These are phyloP conservation scores for Aureobasidium sp. DNA, from an alignment of 2,329 filamentous ascomycete species.

Conservation along the genomic window DNA sequence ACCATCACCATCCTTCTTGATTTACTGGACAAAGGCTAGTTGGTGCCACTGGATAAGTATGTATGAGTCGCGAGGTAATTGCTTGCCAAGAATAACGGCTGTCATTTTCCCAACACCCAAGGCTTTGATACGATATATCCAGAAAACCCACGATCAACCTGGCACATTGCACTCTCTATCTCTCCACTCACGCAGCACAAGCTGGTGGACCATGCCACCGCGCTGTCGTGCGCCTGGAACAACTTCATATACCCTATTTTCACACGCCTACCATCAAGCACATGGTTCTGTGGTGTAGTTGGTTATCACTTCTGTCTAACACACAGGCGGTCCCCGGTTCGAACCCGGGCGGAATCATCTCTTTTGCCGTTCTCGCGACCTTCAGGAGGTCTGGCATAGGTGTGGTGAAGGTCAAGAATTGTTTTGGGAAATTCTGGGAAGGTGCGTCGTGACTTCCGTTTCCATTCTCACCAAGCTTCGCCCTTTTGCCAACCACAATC, in stretches of 20 bases:
- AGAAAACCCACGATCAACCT: neutral
- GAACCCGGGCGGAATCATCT: neutral
- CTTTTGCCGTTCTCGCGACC: neutral
- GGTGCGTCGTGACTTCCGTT: neutral
- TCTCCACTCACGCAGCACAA: neutral
- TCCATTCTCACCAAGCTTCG: no score
- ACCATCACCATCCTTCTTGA: neutral
- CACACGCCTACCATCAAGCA: neutral
- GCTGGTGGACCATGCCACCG: neutral
- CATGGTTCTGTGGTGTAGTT: conserved; percentile 7
- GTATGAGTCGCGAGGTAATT: neutral
- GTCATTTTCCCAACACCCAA: neutral
- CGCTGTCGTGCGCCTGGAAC: neutral
- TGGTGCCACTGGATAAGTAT: neutral
- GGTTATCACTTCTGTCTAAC: conserved; percentile 4
- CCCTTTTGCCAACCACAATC: no score
- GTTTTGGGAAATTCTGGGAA: neutral
- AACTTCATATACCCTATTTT: neutral
- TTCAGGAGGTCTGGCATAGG: neutral
- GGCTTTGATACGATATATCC: neutral
- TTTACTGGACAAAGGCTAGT: neutral
- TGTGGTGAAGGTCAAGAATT: neutral
- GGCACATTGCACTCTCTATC: neutral
- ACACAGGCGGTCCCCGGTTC: neutral
- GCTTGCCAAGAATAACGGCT: neutral